Base-by-base conservation (phyloP, 441 rosid species). In the Adansonia rubrostipa region DNA sequence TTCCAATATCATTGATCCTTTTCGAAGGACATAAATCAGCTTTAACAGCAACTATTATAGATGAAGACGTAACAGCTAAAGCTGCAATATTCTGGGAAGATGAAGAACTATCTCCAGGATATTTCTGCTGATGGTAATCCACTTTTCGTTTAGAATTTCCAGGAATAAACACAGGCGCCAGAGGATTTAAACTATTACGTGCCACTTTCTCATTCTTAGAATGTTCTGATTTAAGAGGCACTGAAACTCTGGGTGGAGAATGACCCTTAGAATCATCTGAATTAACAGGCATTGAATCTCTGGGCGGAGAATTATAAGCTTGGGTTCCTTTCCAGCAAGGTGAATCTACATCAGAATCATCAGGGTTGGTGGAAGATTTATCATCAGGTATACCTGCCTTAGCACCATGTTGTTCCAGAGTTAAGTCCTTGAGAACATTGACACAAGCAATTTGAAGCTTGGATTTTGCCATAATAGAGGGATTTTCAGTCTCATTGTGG, bases 311-410 rank as follows among this genome's bases (percentile, higher is more conserved):
- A 53, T 69, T 80, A 76, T 54, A 63, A 66, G 70, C 79, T 17
- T 15, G 71, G 50, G 74, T 83, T 79, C 92, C 89, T 84, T 65
- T 85, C 89, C 90, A 89, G 80, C 88, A 87, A 58, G 92, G 89
- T 81, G 90, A 87, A 80, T 89, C 92, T 73, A 87, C 74, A 78
- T 87, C 90, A 75, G 77, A 65, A 33, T 86, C 88, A 61, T 81
- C 79, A 69, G 44, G 54, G 1, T 24, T 50, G 50, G 57, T 33
- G 51, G 72, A 78, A 48, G 83, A 73, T 48, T 58, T 74, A 33
- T 71, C 79, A 79, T 80, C 57, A 53, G 19, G 33, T 22, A 56
- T 20, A 77, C 62, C n/a, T 63, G 79, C 70, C 51, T 67, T 42
- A 50, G 74, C 62, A 68, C 66, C 79, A 10, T 51, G 67, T 11